Evolutionary conservation across 2,329 filamentous ascomycete species (phyloP).

Genomic region (Colletotrichum falcatum): DNA sequence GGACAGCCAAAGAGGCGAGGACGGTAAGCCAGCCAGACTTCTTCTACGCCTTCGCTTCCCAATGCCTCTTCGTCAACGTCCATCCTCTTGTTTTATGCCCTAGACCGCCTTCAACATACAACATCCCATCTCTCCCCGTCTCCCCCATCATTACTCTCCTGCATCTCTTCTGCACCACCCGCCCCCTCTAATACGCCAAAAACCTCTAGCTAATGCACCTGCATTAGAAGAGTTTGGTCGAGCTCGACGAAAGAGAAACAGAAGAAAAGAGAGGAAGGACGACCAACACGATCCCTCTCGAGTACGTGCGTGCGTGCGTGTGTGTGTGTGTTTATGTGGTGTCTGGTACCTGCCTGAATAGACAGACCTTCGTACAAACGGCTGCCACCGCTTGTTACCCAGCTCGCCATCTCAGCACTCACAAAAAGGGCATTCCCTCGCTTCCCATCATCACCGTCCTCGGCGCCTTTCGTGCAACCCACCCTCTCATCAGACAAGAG

Average conservation of each 20-base stretch:
- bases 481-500: constrained; percentile 20
- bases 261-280: constrained; percentile 21
- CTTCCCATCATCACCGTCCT: constrained; percentile 38
- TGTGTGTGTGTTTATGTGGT: constrained; percentile 33
- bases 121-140: constrained; percentile 4
- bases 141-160: constrained; percentile 24
- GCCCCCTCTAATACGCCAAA: constrained; percentile 35
- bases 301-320: constrained; percentile 10
- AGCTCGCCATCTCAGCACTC: constrained; percentile 23
- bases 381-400: constrained; percentile 37
- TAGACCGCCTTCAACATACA: neutral
- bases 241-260: constrained; percentile 36
- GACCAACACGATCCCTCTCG: constrained; percentile 24
- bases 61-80: constrained; percentile 35
- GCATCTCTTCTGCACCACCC: constrained; percentile 29
- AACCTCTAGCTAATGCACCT: constrained; percentile 40
- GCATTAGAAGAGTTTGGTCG: constrained; percentile 42
- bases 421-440: constrained; percentile 38
- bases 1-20: constrained; percentile 42
- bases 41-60: constrained; percentile 31
- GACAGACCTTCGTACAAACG: constrained; percentile 38
- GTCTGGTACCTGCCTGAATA: constrained; percentile 25
- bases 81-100: constrained; percentile 18
- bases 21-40: constrained; percentile 40
- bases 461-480: constrained; percentile 35